A percentile compares a stretch with the other conserved stretches of the same genome.
Evolutionary conservation across 2,329 filamentous ascomycete species (phyloP).

Genomic region (Trichophyton equinum): DNA sequence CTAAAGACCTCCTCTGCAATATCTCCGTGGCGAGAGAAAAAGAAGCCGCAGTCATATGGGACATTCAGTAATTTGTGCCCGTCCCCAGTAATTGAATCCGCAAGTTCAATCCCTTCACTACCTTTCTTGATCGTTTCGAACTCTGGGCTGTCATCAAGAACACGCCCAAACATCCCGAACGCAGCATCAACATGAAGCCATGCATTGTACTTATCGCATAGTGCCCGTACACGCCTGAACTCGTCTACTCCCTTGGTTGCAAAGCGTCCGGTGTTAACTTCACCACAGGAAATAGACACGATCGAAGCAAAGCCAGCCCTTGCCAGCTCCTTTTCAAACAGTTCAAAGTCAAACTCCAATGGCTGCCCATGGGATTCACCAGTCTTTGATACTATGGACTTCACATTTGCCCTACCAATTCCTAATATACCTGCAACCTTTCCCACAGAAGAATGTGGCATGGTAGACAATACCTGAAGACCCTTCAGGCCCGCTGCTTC

Average conservation of each 20-base stretch:
- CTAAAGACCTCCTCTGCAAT: slow-evolving; percentile 55
- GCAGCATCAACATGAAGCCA: slow-evolving; percentile 91
- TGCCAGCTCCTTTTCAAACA: slow-evolving; percentile 49
- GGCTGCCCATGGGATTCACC: slow-evolving; percentile 40
- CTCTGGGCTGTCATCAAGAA: slow-evolving; percentile 45
- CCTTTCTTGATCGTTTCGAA: slow-evolving; percentile 43
- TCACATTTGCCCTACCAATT: slow-evolving; percentile 57
- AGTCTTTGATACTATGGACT: slow-evolving; percentile 37
- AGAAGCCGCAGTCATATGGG: slow-evolving; percentile 86
- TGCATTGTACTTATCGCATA: slow-evolving; percentile 61
- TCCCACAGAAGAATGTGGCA: slow-evolving; percentile 68
- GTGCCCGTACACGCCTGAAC: slow-evolving; percentile 47
- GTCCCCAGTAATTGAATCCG: slow-evolving; percentile 77
- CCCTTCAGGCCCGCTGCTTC: slow-evolving; percentile 49
- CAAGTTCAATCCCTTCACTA: slow-evolving; percentile 58
- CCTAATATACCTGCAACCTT: slow-evolving; percentile 79
- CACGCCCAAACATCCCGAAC: slow-evolving; percentile 69
- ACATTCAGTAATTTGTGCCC: slow-evolving; percentile 90
- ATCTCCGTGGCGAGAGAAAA: slow-evolving; percentile 56
- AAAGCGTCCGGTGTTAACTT: slow-evolving; percentile 83
- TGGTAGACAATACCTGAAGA: slow-evolving; percentile 66
- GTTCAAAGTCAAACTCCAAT: slow-evolving; percentile 57
- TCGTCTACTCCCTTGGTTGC: slow-evolving; percentile 49
- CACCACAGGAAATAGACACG: slow-evolving; percentile 68
- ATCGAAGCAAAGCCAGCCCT: slow-evolving; percentile 51